phyloP scores from a whole-genome alignment of 495 filamentous ascomycete genomes.

The Parathielavia appendiculata region DNA sequence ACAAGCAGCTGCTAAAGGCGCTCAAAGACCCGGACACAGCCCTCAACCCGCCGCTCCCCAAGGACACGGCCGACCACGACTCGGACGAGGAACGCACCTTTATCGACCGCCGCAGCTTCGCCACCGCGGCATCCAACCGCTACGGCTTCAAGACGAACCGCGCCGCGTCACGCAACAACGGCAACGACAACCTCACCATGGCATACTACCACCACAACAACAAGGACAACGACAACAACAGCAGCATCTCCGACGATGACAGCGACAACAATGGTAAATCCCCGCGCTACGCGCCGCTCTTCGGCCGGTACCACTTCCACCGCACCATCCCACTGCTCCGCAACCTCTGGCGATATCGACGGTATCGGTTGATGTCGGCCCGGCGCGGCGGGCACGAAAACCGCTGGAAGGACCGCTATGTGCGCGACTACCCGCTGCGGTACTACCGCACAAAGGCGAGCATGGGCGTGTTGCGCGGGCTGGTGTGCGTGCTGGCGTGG shows the following conservation, averaged over 20 bases:
- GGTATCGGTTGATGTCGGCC: not conserved
- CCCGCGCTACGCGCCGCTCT: conserved; percentile 7
- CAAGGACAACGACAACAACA: not conserved
- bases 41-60: not conserved
- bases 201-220: not conserved
- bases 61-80: conserved; percentile 8
- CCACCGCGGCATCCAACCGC: not conserved
- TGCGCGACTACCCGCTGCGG: conserved; percentile 12
- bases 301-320: conserved; percentile 16
- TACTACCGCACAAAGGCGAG: not conserved
- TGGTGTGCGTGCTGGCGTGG: conserved; percentile 12
- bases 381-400: not conserved
- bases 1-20: conserved; percentile 8
- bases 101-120: not conserved
- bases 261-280: not conserved
- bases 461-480: not conserved
- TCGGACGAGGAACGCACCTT: conserved; percentile 15
- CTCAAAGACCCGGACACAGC: not conserved
- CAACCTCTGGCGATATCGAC: conserved; percentile 7
- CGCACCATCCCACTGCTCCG: conserved; percentile 10
- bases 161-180: not conserved
- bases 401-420: conserved; percentile 17
- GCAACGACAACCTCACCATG: not conserved
- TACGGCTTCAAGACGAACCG: not conserved
- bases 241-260: not conserved